Evolutionary conservation across 805 yeast species (phyloP), one percentile per base, ranked within the genome.

Genomic region (Tetrapisispora arboricola): DNA sequence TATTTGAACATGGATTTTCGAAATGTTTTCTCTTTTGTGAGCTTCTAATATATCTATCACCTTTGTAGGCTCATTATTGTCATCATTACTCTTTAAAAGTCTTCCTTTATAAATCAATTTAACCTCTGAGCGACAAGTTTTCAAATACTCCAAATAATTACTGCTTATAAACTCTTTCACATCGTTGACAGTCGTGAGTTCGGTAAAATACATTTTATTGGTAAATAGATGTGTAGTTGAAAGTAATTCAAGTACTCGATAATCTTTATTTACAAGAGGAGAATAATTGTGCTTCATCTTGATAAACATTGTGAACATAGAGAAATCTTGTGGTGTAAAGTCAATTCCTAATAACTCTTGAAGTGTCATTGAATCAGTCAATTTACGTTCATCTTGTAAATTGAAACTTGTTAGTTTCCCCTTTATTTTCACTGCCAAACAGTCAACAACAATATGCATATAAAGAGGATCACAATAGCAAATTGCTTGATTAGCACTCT

Each of bases 301-400:
- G 41, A 58, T 54, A 50, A 56, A 50, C 1, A 60, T 49, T 12
- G 59, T 55, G 40, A 65, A 51, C 33, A 49, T 51, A 19, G 58
- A 36, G 3, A 44, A 46, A 10, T 54, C 55, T 5, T 49, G 44
- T 2, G 70, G 70, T 0, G 61, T 54, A 21, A 59, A 56, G 47
- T 65, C 69, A n/a, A 63, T 42, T 1, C 57, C 49, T n/a, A 66
- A 32, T 1, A 60, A 31, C 9, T 63, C 56, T 2, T 49, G 39
- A 2, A 66, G 32, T 2, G 61, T 51, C 55, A 18, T 55, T 44
- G 32, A 49, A 45, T 4, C 49, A 18, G 30, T 46, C 44, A 12
- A 42, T 41, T 41, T 36, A 28, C 44, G 38, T n/a, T 42, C 49
- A 16, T 45, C 44, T n/a, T 43, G 32, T n/a, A 54, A 34, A 9